These are phyloP conservation scores for Friedmanniomyces simplex DNA, from an alignment of 495 filamentous ascomycete genomes.

Conservation along the genomic window DNA sequence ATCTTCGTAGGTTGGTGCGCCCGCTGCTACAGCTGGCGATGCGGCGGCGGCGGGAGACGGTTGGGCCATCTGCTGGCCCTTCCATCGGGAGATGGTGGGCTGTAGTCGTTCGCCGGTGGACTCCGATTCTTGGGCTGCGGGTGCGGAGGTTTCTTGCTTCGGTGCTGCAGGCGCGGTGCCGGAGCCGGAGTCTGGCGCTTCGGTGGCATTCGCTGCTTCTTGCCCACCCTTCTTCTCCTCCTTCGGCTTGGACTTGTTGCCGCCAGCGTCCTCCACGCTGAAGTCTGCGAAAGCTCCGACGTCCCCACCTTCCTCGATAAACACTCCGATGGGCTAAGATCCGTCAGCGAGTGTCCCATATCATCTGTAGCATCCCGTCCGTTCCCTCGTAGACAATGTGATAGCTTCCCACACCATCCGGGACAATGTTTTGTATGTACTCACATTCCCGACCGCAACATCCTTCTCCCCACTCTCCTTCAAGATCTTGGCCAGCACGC, in stretches of 20 bases:
- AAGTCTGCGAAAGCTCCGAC: slow-evolving; percentile 80
- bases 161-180: slow-evolving; percentile 48
- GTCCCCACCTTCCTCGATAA: slow-evolving; percentile 85
- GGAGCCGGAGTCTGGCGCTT: slow-evolving; percentile 44
- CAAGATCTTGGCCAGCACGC: slow-evolving; percentile 87
- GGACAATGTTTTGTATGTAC: slow-evolving; percentile 27
- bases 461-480: slow-evolving; percentile 93
- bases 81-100: slow-evolving; percentile 68
- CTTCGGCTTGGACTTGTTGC: slow-evolving; percentile 52
- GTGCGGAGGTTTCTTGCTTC: slow-evolving; percentile 34
- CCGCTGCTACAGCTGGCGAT: slow-evolving; percentile 30
- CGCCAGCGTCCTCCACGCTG: slow-evolving; percentile 80
- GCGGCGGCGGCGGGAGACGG: slow-evolving; percentile 46
- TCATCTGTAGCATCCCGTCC: not conserved
- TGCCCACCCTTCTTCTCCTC: slow-evolving; percentile 49
- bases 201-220: slow-evolving; percentile 49
- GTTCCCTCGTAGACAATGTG: not conserved
- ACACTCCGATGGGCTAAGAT: slow-evolving; percentile 82
- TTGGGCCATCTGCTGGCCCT: slow-evolving; percentile 32
- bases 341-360: not conserved
- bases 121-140: slow-evolving; percentile 57
- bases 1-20: slow-evolving; percentile 67
- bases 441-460: slow-evolving; percentile 85
- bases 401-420: not conserved
- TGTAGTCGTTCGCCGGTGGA: slow-evolving; percentile 68